These are phyloP conservation scores for Coprinopsis marcescibilis DNA, from an alignment of 768 basidiomycete species.

Conservation along the genomic window DNA sequence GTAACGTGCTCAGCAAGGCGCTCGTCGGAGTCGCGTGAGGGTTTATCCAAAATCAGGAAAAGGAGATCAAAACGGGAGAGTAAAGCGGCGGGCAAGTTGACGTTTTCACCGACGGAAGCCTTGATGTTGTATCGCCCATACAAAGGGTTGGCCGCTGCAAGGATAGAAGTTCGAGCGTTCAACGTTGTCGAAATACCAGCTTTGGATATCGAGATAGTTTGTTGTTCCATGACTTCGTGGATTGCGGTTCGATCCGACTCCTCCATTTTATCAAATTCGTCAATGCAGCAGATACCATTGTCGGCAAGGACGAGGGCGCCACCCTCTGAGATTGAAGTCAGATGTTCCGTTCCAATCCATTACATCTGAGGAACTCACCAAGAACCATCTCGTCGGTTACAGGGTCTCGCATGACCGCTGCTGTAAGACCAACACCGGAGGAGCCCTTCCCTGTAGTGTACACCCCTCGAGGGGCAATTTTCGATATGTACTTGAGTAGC, in stretches of 20 bases:
- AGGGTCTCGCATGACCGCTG: conserved; percentile 98
- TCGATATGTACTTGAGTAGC: conserved; percentile 94
- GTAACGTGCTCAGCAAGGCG: conserved; percentile 95
- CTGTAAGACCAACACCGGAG: conserved; percentile 97
- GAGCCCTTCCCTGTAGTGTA: conserved; percentile 99
- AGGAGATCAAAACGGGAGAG: conserved; percentile 94
- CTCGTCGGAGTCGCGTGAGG: conserved; percentile 91
- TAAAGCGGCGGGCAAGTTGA: conserved; percentile 95
- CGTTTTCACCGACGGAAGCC: conserved; percentile 96
- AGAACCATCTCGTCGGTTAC: conserved; percentile 99
- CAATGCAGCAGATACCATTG: conserved; percentile 99
- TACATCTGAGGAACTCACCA: conserved; percentile 46
- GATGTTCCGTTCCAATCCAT: background rate
- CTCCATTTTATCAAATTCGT: conserved; percentile 99
- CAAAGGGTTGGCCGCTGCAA: conserved; percentile 96
- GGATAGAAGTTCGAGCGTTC: conserved; percentile 94
- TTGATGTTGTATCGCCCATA: conserved; percentile 99
- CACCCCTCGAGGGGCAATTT: conserved; percentile 94
- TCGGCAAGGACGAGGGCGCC: conserved; percentile 98
- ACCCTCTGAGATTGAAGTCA: conserved; percentile 62
- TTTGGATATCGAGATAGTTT: conserved; percentile 99
- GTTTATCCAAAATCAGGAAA: conserved; percentile 96
- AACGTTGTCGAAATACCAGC: conserved; percentile 98
- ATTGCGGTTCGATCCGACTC: conserved; percentile 96
- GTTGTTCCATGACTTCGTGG: conserved; percentile 99